Base-by-base conservation (phyloP, 106 monocot genomes). In the Acanthochlamys bracteata region DNA sequence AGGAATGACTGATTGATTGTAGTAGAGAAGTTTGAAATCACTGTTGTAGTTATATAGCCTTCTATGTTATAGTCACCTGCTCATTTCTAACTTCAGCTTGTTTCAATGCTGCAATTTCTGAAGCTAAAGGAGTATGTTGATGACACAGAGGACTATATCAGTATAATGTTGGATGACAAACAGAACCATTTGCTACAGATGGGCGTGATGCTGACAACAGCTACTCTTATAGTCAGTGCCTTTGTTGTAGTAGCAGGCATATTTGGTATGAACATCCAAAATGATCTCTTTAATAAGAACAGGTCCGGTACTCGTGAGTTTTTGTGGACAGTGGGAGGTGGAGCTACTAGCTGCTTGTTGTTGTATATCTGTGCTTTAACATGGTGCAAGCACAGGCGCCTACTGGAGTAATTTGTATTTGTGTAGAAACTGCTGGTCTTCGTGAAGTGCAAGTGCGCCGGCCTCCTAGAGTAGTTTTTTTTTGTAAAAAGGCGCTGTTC, bases 81-180 rank as follows among this genome's bases (percentile, higher is more conserved):
- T 17, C 49, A 14, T 14, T 3, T 49, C 49, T 49, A 49, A 49
- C 25, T 60, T 26, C 17, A 19, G 14, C 17, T 53, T 0, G 63
- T 41, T 42, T 33, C 39, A 55, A 3, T 70, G 45, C 27, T 64
- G 21, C 24, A 20, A n/a, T 40, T 26, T 16, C 69, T 69, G 66
- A 45, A 90, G 90, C 76, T 90, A 55, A 68, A 80, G 70, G 90
- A 90, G 57, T 90, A 90, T 19, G 83, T 90, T 0, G 86, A 83
- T 25, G 90, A 90, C 65, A 90, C 86, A 6, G 90, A 86, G 71
- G 86, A 90, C 61, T 90, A 86, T 71, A 90, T 90, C 53, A 90
- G 83, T 75, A 86, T 90, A 58, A 83, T 86, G 86, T 70, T 86
- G 33, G 90, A 90, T 27, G 85, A 90, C 60, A 84, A 85, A 69